Evolutionary conservation across 2,329 filamentous ascomycete species (phyloP).

Genomic region (Emergomyces orientalis): DNA sequence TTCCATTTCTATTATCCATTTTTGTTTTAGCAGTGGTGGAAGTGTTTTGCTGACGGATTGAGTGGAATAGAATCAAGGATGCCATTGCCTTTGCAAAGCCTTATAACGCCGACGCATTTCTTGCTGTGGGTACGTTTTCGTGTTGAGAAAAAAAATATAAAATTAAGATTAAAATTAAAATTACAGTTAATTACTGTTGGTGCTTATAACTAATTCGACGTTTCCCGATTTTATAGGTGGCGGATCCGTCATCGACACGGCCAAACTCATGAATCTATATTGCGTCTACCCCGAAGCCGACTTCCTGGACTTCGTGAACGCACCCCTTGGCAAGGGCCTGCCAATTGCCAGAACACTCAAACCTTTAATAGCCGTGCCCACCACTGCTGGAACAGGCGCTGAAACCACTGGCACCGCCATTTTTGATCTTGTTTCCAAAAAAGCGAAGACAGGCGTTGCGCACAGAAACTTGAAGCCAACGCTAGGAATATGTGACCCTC

Average conservation of each 20-base stretch:
- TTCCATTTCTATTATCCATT: neutral
- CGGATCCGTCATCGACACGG: conserved; percentile 94
- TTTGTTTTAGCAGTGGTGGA: neutral
- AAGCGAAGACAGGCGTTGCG: conserved; percentile 90
- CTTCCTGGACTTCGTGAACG: conserved; percentile 96
- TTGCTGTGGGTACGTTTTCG: conserved; percentile 61
- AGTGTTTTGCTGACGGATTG: neutral
- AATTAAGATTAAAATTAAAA: too few species aligned
- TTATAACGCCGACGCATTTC: conserved; percentile 74
- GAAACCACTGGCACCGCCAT: conserved; percentile 98
- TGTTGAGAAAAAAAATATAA: neutral
- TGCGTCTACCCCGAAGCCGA: conserved; percentile 81
- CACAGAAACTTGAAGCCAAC: conserved; percentile 94
- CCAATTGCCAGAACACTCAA: conserved; percentile 62
- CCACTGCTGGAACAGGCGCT: conserved; percentile 76
- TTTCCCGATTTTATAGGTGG: conserved; percentile 38
- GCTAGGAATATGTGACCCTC: conserved; percentile 71
- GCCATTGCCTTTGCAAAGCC: conserved; percentile 81
- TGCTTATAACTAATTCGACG: conserved; percentile 9
- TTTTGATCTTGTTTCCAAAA: conserved; percentile 83
- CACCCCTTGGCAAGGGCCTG: conserved; percentile 74
- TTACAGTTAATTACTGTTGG: neutral
- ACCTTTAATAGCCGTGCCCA: conserved; percentile 74
- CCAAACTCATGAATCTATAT: conserved; percentile 98
- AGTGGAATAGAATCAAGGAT: conserved; percentile 60